Percentiles rank a stretch among this genome's conserved stretches.
These are phyloP conservation scores for Alternaria sp. DNA, from an alignment of 2,329 filamentous ascomycete genomes.

Conservation along the genomic window DNA sequence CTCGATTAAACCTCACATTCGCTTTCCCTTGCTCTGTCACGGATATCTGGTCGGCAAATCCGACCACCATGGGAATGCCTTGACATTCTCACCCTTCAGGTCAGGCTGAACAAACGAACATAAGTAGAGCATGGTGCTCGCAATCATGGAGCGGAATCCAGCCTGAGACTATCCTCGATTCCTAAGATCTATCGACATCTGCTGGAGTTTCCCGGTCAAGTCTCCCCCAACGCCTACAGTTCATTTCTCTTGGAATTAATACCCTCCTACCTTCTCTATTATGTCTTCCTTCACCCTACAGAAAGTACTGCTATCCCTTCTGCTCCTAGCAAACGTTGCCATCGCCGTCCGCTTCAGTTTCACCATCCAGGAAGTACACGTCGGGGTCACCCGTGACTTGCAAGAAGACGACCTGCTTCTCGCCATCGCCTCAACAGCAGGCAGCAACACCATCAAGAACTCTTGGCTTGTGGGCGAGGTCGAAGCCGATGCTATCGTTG, in stretches of 20 bases:
- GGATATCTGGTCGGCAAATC: neutral
- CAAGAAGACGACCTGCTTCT: neutral
- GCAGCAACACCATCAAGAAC: neutral
- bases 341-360: neutral
- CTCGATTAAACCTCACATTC: neutral
- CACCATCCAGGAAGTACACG: neutral
- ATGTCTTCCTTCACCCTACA: neutral
- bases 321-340: neutral
- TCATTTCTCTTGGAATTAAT: neutral
- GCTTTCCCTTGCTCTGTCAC: neutral
- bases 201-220: neutral
- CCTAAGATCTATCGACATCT: neutral
- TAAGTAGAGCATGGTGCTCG: neutral
- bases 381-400: neutral
- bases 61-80: neutral
- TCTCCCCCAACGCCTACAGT: neutral
- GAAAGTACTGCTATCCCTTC: neutral
- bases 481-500: neutral
- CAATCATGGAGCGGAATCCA: fast-evolving
- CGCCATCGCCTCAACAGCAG: neutral
- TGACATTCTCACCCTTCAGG: neutral
- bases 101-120: neutral
- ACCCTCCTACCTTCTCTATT: neutral
- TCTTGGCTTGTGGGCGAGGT: neutral
- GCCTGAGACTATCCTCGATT: neutral